A percentile compares a stretch with the other conserved stretches of the same genome.
Evolutionary conservation across 83 land plant species (phyloP).

Genomic region (Thuja plicata): DNA sequence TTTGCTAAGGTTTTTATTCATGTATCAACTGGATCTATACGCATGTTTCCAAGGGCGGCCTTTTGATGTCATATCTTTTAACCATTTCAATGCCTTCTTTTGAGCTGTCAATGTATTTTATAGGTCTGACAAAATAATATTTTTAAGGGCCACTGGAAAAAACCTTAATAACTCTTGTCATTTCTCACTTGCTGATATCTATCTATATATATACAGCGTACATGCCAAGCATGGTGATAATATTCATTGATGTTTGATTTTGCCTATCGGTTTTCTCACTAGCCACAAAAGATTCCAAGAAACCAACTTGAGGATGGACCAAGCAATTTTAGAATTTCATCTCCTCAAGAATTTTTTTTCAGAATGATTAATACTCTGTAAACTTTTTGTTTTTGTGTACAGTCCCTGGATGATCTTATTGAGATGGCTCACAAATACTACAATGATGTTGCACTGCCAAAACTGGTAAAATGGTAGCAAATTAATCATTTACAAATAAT

Average conservation of each 20-base stretch:
- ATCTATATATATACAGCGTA: too few species aligned
- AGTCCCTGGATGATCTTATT: conserved; percentile 85
- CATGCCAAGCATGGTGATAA: neutral
- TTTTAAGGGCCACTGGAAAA: neutral
- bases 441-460: conserved; percentile 94
- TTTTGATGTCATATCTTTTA: neutral
- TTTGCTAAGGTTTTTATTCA: neutral
- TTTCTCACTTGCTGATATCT: neutral
- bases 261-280: neutral
- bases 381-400: conserved; percentile 17
- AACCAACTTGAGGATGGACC: neutral
- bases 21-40: neutral
- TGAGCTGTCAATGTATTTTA: neutral
- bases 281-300: neutral
- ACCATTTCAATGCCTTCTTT: neutral
- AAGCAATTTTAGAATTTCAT: neutral
- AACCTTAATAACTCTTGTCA: neutral
- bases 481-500: neutral
- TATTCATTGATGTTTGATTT: neutral
- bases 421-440: conserved; percentile 84
- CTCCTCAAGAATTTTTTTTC: neutral
- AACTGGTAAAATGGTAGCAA: conserved; percentile 59
- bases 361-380: neutral
- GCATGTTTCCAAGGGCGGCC: neutral
- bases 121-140: neutral